These are phyloP conservation scores for Coniosporium apollinis DNA, from an alignment of 495 filamentous ascomycete species.

Conservation along the genomic window DNA sequence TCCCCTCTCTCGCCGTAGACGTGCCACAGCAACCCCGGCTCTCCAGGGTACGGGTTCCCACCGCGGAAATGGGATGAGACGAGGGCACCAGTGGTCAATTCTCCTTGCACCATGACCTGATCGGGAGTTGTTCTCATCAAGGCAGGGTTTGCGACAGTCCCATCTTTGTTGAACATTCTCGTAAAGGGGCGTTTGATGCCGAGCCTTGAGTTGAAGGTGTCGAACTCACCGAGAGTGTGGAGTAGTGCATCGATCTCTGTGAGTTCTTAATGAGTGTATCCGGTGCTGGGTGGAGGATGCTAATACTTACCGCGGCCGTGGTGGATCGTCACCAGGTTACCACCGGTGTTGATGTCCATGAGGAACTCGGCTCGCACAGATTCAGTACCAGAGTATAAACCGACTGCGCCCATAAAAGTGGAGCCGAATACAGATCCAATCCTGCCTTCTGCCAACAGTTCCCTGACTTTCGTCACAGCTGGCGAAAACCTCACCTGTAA, in stretches of 20 bases:
- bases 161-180: constrained; percentile 17
- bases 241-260: constrained; percentile 9
- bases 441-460: constrained; percentile 3
- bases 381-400: constrained; percentile 18
- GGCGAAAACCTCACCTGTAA: constrained; percentile 7
- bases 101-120: not conserved
- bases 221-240: constrained; percentile 9
- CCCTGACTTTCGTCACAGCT: constrained; percentile 1
- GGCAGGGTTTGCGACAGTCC: constrained; percentile 12
- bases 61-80: constrained; percentile 5
- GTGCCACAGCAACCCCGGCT: constrained; percentile 4
- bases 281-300: not conserved
- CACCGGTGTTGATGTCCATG: constrained; percentile 27
- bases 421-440: constrained; percentile 7
- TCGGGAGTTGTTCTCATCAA: not conserved
- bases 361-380: constrained; percentile 27
- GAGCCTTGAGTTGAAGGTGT: constrained; percentile 13
- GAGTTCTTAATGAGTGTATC: too few species aligned
- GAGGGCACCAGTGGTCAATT: not conserved
- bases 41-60: constrained; percentile 8
- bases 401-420: constrained; percentile 12
- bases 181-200: constrained; percentile 29
- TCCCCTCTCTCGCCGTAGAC: constrained; percentile 10
- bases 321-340: constrained; percentile 34
- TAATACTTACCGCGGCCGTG: constrained; percentile 30